phyloP scores from a whole-genome alignment of 2,329 filamentous ascomycete genomes.

The Didymella pomorum region DNA sequence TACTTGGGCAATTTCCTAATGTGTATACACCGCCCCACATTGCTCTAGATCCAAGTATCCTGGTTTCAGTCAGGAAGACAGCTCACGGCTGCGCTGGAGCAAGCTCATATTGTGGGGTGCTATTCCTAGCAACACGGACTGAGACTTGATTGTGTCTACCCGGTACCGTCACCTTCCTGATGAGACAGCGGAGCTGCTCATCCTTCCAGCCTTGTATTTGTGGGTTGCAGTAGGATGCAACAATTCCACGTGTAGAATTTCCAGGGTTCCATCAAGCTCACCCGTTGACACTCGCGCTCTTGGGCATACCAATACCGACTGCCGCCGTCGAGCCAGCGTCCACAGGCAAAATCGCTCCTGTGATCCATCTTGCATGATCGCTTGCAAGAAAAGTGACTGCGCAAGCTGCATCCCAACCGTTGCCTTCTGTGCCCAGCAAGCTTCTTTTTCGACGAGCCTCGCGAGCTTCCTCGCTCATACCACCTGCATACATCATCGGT shows the following conservation, averaged over 20 bases:
- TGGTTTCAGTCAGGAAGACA: background rate
- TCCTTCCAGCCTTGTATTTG: background rate
- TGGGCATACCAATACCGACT: constrained; percentile 33
- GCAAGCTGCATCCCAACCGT: constrained; percentile 62
- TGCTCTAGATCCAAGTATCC: background rate
- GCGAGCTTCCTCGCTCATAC: constrained; percentile 61
- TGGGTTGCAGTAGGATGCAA: background rate
- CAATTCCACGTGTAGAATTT: background rate
- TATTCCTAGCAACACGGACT: no score
- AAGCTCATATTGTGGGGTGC: no score
- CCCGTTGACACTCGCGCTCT: constrained; percentile 37
- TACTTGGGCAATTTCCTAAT: background rate
- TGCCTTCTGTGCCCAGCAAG: constrained; percentile 63
- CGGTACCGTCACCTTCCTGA: constrained; percentile 3
- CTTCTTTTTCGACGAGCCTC: constrained; percentile 60
- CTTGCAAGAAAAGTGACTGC: constrained; percentile 62
- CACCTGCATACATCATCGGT: constrained; percentile 62
- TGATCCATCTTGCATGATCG: constrained; percentile 62
- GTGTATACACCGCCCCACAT: constrained; percentile 1
- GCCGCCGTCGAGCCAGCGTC: constrained; percentile 45
- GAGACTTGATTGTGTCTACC: no score
- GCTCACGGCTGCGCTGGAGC: no score
- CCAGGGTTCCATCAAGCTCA: constrained; percentile 4
- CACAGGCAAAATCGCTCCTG: constrained; percentile 44
- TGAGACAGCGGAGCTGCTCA: background rate